Conservation (phyloP, 2,329 filamentous ascomycete genomes). For the Arthrobotrys sphaeroides region DNA sequence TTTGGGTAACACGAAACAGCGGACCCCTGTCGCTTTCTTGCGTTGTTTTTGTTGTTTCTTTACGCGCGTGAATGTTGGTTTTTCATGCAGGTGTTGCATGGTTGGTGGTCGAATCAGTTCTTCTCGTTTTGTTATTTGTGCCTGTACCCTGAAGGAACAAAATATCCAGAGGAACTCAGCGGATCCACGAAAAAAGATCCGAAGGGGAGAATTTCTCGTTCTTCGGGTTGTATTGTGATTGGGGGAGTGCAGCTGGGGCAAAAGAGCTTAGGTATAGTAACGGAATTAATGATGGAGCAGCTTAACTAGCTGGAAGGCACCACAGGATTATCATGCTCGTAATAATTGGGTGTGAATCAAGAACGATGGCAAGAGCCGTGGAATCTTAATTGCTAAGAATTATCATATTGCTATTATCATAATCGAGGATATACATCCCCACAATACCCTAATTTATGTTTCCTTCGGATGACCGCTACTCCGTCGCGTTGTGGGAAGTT, state of each 20-base stretch:
- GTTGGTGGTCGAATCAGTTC: slow-evolving; percentile 8
- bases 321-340: background rate
- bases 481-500: slow-evolving; percentile 40
- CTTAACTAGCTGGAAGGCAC: background rate
- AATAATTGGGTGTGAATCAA: too few relatives aligned
- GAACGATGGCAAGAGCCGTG: background rate
- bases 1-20: slow-evolving; percentile 25
- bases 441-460: background rate
- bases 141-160: too few relatives aligned
- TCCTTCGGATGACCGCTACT: background rate
- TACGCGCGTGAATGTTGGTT: slow-evolving; percentile 24
- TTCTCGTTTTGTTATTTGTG: background rate
- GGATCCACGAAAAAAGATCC: slow-evolving; percentile 10
- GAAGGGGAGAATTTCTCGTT: background rate
- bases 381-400: background rate
- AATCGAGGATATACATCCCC: slow-evolving; percentile 1
- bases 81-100: slow-evolving; percentile 32
- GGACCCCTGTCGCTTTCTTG: slow-evolving; percentile 18
- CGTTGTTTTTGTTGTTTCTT: slow-evolving; percentile 48
- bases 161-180: slow-evolving; percentile 1
- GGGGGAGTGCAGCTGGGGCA: background rate
- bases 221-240: slow-evolving; percentile 38
- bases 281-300: background rate
- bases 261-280: background rate
- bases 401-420: background rate